phyloP scores from a whole-genome alignment of 2,329 filamentous ascomycete species.

The Fusarium bactridioides region DNA sequence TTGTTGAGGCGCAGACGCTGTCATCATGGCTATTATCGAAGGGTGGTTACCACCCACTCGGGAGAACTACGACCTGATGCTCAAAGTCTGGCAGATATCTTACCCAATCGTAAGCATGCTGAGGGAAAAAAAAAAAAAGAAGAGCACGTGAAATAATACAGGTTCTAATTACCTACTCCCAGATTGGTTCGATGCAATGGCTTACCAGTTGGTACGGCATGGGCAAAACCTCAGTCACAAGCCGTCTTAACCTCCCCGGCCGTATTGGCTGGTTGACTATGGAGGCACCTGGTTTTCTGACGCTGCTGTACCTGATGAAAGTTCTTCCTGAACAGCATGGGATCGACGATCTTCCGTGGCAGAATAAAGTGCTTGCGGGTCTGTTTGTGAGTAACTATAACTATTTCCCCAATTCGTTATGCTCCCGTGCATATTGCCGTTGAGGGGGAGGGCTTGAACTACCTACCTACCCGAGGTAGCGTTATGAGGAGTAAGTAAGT shows the following conservation, averaged over 20 bases:
- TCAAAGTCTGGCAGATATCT: constrained; percentile 60
- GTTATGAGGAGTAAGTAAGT: constrained; percentile 1
- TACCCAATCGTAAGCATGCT: constrained; percentile 59
- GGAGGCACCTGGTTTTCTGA: constrained; percentile 82
- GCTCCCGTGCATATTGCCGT: constrained; percentile 18
- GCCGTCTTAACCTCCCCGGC: constrained; percentile 85
- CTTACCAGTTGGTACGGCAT: constrained; percentile 82
- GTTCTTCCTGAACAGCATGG: constrained; percentile 68
- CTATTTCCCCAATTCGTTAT: background rate
- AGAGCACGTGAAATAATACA: background rate
- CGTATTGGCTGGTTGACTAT: constrained; percentile 87
- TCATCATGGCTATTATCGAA: constrained; percentile 57
- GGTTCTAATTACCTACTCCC: background rate
- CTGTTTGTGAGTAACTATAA: constrained; percentile 61
- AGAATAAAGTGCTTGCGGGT: constrained; percentile 77
- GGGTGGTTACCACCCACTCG: constrained; percentile 66
- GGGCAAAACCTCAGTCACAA: constrained; percentile 85
- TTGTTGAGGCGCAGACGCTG: background rate
- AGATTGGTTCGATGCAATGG: constrained; percentile 82
- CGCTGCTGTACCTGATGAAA: constrained; percentile 80
- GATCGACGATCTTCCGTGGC: constrained; percentile 72
- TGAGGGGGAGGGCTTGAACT: constrained; percentile 10
- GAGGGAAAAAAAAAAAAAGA: too few relatives aligned
- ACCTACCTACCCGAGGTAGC: constrained; percentile 6
- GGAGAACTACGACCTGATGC: constrained; percentile 64